Conservation (phyloP, 768 basidiomycete species). For the Amyloporia xantha region DNA sequence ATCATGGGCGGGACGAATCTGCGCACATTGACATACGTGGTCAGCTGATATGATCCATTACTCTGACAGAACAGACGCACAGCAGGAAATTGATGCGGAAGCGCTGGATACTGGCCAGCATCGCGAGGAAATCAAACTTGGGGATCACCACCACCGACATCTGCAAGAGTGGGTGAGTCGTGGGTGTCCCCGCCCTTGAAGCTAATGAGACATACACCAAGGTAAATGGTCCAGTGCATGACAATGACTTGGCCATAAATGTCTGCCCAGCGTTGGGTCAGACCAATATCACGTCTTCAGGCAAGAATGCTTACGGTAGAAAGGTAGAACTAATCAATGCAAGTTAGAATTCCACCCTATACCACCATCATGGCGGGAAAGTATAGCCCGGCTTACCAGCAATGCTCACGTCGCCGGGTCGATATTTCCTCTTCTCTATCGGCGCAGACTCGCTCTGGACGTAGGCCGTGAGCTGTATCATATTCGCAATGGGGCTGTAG, state of each 20-base stretch:
- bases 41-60: background rate
- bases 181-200: background rate
- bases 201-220: conserved; percentile 18
- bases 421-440: conserved; percentile 44
- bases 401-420: conserved; percentile 53
- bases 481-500: conserved; percentile 29
- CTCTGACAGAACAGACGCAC: too few species aligned
- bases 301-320: conserved; percentile 20
- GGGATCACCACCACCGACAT: conserved; percentile 26
- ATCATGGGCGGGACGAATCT: conserved; percentile 31
- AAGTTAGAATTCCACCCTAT: too few species aligned
- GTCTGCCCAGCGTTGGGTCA: too few species aligned
- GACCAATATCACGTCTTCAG: background rate
- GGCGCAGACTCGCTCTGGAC: conserved; percentile 30
- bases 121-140: conserved; percentile 26
- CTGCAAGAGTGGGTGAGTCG: conserved; percentile 11
- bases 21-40: background rate
- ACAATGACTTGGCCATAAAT: conserved; percentile 31
- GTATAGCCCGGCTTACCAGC: conserved; percentile 58
- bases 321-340: conserved; percentile 24
- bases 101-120: conserved; percentile 29
- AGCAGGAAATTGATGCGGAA: conserved; percentile 28
- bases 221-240: conserved; percentile 23
- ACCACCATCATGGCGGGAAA: too few species aligned
- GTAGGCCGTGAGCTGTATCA: conserved; percentile 33